Evolutionary conservation across 148 eudicot genomes (phyloP).

Genomic region (Hydrangea macrophylla): DNA sequence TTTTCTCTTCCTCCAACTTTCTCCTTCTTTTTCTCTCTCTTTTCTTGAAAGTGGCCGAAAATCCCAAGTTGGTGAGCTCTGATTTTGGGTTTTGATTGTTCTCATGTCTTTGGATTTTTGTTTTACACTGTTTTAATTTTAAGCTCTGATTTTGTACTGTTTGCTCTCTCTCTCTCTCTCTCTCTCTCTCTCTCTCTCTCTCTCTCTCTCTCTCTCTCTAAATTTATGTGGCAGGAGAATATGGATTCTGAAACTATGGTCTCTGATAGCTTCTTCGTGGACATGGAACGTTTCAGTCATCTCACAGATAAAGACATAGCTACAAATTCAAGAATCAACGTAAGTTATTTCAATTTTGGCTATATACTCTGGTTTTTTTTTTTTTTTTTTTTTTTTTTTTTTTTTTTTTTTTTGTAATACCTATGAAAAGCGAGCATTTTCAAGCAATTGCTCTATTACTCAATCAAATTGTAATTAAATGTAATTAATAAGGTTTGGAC

Average conservation of each 20-base stretch:
- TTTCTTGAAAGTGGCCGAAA: conserved; percentile 10
- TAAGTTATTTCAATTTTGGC: conserved; percentile 25
- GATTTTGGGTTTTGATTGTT: not conserved
- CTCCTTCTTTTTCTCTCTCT: not conserved
- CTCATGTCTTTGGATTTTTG: not conserved
- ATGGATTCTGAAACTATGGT: conserved; percentile 17
- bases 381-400: conserved; percentile 7
- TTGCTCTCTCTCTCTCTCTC: not conserved
- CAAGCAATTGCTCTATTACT: not conserved
- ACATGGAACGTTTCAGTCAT: conserved; percentile 55
- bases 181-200: not conserved
- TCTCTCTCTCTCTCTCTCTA: not conserved
- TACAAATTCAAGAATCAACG: conserved; percentile 55
- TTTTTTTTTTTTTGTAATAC: not conserved
- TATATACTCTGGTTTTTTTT: not conserved
- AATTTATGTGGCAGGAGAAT: conserved; percentile 21
- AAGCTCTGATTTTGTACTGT: too few relatives aligned
- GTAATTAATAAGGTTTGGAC: too few relatives aligned
- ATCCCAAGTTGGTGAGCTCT: conserved; percentile 18
- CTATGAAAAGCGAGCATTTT: too few relatives aligned
- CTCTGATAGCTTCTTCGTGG: conserved; percentile 56
- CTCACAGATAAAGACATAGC: conserved; percentile 40
- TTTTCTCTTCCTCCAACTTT: not conserved
- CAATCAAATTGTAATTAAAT: not conserved
- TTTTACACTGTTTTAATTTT: conserved; percentile 22